phyloP scores from a whole-genome alignment of 129 eudicot genomes.

The Flaveria ramosissima region DNA sequence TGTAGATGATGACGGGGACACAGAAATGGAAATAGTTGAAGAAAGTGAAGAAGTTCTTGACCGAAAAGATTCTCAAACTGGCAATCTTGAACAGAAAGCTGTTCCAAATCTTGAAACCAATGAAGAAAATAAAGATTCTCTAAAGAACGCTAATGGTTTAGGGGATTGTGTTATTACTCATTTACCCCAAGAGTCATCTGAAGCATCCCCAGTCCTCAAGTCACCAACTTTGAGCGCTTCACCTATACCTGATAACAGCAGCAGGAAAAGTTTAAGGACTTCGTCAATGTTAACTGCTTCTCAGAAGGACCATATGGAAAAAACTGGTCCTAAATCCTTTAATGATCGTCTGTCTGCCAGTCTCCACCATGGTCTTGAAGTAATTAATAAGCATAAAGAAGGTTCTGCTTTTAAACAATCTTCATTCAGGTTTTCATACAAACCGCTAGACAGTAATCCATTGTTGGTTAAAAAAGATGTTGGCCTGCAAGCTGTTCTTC shows the following conservation, averaged over 20 bases:
- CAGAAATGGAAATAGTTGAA: constrained; percentile 90
- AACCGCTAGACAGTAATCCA: constrained; percentile 54
- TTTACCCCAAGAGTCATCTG: constrained; percentile 48
- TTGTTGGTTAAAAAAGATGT: constrained; percentile 54
- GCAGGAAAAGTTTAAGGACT: constrained; percentile 77
- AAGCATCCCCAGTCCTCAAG: constrained; percentile 55
- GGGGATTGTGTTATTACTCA: constrained; percentile 38
- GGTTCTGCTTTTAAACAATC: constrained; percentile 55
- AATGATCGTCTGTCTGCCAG: constrained; percentile 67
- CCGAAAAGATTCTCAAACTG: constrained; percentile 40
- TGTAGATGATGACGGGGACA: constrained; percentile 87
- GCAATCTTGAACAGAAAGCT: constrained; percentile 26
- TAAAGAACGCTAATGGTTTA: constrained; percentile 32
- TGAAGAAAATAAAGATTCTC: constrained; percentile 28
- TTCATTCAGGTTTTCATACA: constrained; percentile 70
- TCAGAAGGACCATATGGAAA: constrained; percentile 44
- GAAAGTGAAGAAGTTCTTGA: constrained; percentile 43
- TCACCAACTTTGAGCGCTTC: constrained; percentile 84
- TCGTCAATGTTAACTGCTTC: constrained; percentile 64
- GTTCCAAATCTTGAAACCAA: constrained; percentile 21
- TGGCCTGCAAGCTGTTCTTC: constrained; percentile 69
- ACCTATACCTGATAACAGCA: constrained; percentile 51
- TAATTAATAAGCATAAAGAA: constrained; percentile 52
- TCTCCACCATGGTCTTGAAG: constrained; percentile 83
- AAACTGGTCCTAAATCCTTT: constrained; percentile 36